Percentiles rank a stretch among this genome's conserved stretches.
These are phyloP conservation scores for Ploettnerulaceae sp. DNA, from an alignment of 2,329 filamentous ascomycete species.

Conservation along the genomic window DNA sequence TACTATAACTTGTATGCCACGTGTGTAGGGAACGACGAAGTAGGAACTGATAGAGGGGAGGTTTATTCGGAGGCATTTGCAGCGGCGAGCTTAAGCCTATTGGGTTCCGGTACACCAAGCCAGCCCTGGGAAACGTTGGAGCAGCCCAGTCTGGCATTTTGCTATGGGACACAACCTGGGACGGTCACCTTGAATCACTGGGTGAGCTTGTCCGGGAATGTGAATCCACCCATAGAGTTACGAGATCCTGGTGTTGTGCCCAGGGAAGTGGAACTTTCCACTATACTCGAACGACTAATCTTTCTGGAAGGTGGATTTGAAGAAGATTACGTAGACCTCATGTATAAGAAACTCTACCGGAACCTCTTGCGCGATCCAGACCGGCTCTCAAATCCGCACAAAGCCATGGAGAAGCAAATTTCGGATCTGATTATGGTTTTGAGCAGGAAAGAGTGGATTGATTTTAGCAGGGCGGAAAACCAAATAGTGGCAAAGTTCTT, in stretches of 20 bases:
- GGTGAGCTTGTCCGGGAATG: slow-evolving; percentile 53
- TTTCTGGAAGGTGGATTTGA: slow-evolving; percentile 53
- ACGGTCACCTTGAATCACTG: slow-evolving; percentile 70
- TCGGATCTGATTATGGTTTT: slow-evolving; percentile 66
- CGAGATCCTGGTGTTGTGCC: slow-evolving; percentile 54
- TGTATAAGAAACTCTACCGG: slow-evolving; percentile 62
- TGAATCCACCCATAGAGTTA: slow-evolving; percentile 52
- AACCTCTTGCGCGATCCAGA: slow-evolving; percentile 65
- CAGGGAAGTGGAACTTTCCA: slow-evolving; percentile 54
- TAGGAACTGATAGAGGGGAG: slow-evolving; percentile 23
- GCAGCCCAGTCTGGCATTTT: slow-evolving; percentile 67
- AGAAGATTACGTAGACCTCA: slow-evolving; percentile 50
- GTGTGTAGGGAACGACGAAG: slow-evolving; percentile 40
- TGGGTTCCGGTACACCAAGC: slow-evolving; percentile 19
- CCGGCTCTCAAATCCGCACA: slow-evolving; percentile 54
- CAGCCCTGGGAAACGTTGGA: slow-evolving; percentile 67
- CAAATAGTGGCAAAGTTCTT: slow-evolving; percentile 72
- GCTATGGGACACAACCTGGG: slow-evolving; percentile 60
- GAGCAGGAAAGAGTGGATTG: slow-evolving; percentile 66
- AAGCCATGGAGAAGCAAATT: slow-evolving; percentile 65
- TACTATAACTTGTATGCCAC: slow-evolving; percentile 55
- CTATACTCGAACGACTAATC: slow-evolving; percentile 54
- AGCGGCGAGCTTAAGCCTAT: slow-evolving; percentile 13
- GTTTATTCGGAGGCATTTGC: slow-evolving; percentile 24
- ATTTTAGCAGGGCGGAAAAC: slow-evolving; percentile 65